Evolutionary conservation across 164 flowering plant genomes (phyloP), one percentile per base, ranked within the genome.

Genomic region (Houttuynia cordata): DNA sequence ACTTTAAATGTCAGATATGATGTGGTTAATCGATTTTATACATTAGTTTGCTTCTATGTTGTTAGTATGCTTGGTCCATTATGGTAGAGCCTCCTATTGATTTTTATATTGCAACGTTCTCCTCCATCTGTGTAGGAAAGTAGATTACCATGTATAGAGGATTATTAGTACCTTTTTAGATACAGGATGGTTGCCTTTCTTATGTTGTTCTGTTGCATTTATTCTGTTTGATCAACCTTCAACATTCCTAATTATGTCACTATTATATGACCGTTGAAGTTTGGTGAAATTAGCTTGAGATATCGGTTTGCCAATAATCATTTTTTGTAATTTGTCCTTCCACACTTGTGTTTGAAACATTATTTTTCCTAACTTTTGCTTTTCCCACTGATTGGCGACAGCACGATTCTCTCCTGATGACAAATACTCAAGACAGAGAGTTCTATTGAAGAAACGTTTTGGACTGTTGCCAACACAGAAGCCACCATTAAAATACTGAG

Each of bases 321-420:
- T n/a, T n/a, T n/a, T n/a, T n/a, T n/a, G n/a, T n/a, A n/a, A n/a
- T n/a, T n/a, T n/a, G n/a, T n/a, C n/a, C n/a, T n/a, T n/a, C n/a
- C n/a, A n/a, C n/a, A n/a, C n/a, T n/a, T n/a, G 9, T 53, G 24
- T 54, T 24, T 24, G 0, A 21, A 13, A 12, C 30, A 8, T 1
- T 25, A 9, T 24, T 24, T 24, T 56, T 15, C 41, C 24, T 45
- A 18, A 51, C 47, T 9, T 59, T 15, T 20, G 24, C n/a, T 34
- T 21, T 39, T 10, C 23, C 45, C 56, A 37, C 65, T 58, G 60
- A 21, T n/a, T 51, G 4, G 10, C 21, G 77, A 77, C 86, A 92
- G 98, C 98, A 67, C 92, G 98, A 14, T 91, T 91, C 70, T 91
- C 98, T 42, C 98, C 95, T 8, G 98, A 91, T 73, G 96, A 92